Base-by-base conservation (phyloP, 176 grass and related monocot genomes). In the Cenchrus fungigraminus region DNA sequence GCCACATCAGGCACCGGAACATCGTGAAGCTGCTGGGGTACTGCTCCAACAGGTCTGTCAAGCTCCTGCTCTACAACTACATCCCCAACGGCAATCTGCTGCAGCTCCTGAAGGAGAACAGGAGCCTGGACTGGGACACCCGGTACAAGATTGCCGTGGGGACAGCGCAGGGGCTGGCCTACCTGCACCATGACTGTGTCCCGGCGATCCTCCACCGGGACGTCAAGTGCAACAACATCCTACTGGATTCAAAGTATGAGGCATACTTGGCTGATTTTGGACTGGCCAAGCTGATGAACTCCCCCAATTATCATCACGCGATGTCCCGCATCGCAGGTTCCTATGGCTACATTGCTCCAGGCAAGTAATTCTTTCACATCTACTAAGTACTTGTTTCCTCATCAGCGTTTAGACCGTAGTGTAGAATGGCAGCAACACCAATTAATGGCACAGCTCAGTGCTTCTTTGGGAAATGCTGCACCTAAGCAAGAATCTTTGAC, bases 311-410 rank as follows among this genome's bases (percentile, higher is more conserved):
- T 32, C 94, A 99, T 77, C 93, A 99, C 0, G 91, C 91, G 25
- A 96, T 99, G 91, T 96, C 93, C 0, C 79, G 88, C 20, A 88
- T 96, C 15, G 97, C 97, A 6, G 94, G 97, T 74, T 99, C 97
- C 42, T 99, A 96, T 2, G 93, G 97, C 54, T 99, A 96, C 79
- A 99, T 99, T 70, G 97, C 97, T 89, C 97, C 97, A 96, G 93
- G 97, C 77, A 92, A 89, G 90, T 20, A 82, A 67, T 84, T 28
- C 11, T 79, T 53, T 69, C 69, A 20, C 19, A 15, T 19, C 34
- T 54, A 42, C 19, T 25, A 2, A 57, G 4, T 42, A 42, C 42
- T 32, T 32, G 31, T 32, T 32, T 32, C 31, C 1, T 32, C 31
- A 32, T 32, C 31, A 32, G 31, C 31, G 31, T 32, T 32, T 1